These are phyloP conservation scores for Megacollybia platyphylla DNA, from an alignment of 1,284 basidiomycete species.

Conservation along the genomic window DNA sequence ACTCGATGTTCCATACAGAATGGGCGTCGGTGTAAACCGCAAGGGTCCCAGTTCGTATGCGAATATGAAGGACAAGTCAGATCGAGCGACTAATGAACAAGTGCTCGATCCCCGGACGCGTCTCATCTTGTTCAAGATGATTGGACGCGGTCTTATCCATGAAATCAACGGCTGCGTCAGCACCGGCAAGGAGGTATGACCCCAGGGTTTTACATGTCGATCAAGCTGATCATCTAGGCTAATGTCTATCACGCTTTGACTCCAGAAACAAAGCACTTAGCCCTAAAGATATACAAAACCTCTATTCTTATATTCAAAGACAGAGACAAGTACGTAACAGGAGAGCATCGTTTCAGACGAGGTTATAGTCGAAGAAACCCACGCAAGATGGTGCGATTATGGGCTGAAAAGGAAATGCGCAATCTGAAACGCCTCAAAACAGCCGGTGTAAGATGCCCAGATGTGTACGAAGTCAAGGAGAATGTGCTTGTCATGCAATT, in stretches of 20 bases:
- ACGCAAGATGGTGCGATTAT: slow-evolving; percentile 96
- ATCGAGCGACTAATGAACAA: slow-evolving; percentile 90
- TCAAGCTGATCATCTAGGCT: slow-evolving; percentile 36
- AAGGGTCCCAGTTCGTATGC: slow-evolving; percentile 81
- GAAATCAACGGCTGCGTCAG: slow-evolving; percentile 90
- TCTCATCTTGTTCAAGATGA: slow-evolving; percentile 88
- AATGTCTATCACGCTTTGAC: slow-evolving; percentile 87
- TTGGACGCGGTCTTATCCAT: slow-evolving; percentile 74
- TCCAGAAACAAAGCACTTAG: slow-evolving; percentile 53
- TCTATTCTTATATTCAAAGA: slow-evolving; percentile 97
- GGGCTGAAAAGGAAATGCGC: slow-evolving; percentile 99
- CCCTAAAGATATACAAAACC: slow-evolving; percentile 98
- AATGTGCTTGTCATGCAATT: slow-evolving; percentile 98
- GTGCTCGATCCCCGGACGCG: slow-evolving; percentile 87
- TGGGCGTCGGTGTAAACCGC: slow-evolving; percentile 76
- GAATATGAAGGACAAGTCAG: slow-evolving; percentile 86
- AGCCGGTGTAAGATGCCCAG: slow-evolving; percentile 80
- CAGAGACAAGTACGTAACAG: slow-evolving; percentile 86
- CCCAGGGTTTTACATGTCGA: slow-evolving; percentile 3
- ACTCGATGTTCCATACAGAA: slow-evolving; percentile 62
- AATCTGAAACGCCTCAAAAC: slow-evolving; percentile 79
- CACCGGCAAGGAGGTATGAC: slow-evolving; percentile 84
- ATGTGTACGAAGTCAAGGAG: slow-evolving; percentile 87
- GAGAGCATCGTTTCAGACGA: slow-evolving; percentile 86
- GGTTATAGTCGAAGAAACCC: slow-evolving; percentile 92